Percentiles rank a stretch among this genome's conserved stretches.
phyloP scores from a whole-genome alignment of 208 protist genomes.

The Leishmania tarentolae region DNA sequence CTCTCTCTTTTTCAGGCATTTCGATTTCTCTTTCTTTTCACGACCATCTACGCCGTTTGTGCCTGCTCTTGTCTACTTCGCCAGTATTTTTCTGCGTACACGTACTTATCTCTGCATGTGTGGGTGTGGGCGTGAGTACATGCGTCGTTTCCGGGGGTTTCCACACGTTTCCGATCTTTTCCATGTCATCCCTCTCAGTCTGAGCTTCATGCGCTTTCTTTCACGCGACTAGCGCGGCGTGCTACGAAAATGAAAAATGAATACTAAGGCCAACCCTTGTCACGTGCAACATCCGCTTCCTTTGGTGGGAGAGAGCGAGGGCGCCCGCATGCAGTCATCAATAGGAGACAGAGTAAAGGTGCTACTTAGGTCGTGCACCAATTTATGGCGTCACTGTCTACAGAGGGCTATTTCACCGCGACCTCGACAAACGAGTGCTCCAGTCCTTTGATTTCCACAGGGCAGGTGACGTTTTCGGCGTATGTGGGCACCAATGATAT shows the following conservation, averaged over 20 bases:
- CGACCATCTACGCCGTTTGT: not conserved
- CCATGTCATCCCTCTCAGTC: not conserved
- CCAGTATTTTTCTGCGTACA: not conserved
- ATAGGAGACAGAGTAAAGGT: not conserved
- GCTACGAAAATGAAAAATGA: not conserved
- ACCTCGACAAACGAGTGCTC: no score
- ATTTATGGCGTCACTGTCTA: not conserved
- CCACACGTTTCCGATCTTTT: not conserved
- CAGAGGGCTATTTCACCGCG: not conserved
- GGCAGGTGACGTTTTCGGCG: not conserved
- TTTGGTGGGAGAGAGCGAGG: not conserved
- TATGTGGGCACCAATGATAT: not conserved
- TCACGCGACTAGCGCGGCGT: not conserved
- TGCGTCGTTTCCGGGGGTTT: not conserved
- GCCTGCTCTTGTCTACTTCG: not conserved
- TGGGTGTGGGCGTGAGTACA: not conserved
- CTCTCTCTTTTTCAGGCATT: not conserved
- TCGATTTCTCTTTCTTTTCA: not conserved
- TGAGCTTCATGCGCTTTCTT: not conserved
- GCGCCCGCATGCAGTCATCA: no score
- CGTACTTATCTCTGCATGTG: not conserved
- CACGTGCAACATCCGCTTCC: not conserved
- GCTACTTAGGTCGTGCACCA: not conserved
- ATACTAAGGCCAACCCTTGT: no score
- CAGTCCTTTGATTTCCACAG: not conserved